These are phyloP conservation scores for Hirsutella thompsonii DNA, from an alignment of 2,329 filamentous ascomycete species.

Conservation along the genomic window DNA sequence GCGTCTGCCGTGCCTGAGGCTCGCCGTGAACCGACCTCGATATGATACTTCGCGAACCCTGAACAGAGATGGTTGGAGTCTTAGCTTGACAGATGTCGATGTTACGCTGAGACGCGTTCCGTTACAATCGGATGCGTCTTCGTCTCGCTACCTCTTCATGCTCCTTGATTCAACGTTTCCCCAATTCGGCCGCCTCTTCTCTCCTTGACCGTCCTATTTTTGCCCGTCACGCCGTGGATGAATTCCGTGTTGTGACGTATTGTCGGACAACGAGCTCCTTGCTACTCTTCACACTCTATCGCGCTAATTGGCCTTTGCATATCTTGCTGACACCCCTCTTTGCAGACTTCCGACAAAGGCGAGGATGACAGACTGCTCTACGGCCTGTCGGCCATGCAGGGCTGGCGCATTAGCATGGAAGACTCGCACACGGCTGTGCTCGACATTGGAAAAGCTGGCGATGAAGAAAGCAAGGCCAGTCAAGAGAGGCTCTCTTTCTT, in stretches of 20 bases:
- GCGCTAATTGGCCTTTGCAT: neutral
- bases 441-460: slow-evolving; percentile 54
- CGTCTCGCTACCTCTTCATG: neutral
- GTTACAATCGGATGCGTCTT: no score
- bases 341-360: slow-evolving; percentile 73
- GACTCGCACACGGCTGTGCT: slow-evolving; percentile 86
- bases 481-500: slow-evolving; percentile 82
- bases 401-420: slow-evolving; percentile 99
- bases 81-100: no score
- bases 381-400: slow-evolving; percentile 97
- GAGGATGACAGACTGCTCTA: slow-evolving; percentile 88
- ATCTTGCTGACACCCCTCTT: slow-evolving; percentile 13
- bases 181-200: neutral
- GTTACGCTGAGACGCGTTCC: no score
- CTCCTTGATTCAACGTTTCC: neutral
- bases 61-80: no score
- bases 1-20: neutral
- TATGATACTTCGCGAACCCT: no score
- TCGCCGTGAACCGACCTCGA: neutral
- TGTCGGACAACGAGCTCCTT: no score
- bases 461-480: slow-evolving; percentile 46
- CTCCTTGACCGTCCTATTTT: neutral
- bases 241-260: no score
- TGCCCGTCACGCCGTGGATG: neutral
- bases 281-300: no score